Percentiles rank a stretch among this genome's conserved stretches.
phyloP scores from a whole-genome alignment of 1,139 yeast genomes.

The Kluyveromyces sp. region DNA sequence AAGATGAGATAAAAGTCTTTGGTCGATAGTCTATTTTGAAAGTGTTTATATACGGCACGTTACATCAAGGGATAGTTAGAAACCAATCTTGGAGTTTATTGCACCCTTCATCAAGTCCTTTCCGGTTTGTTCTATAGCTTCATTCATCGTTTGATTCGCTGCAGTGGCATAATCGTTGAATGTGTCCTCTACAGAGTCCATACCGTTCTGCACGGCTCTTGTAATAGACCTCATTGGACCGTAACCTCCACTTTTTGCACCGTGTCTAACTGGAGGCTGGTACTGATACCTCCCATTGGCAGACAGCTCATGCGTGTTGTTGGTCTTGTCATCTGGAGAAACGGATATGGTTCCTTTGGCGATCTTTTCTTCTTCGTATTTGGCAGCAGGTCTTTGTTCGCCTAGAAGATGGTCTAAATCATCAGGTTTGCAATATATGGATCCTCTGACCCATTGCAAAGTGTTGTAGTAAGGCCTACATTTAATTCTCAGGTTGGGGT shows the following conservation, averaged over 20 bases:
- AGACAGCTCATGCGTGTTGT: slow-evolving; percentile 11
- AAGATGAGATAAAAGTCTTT: background rate
- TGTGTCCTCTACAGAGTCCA: slow-evolving; percentile 49
- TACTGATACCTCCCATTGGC: slow-evolving; percentile 35
- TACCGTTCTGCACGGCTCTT: slow-evolving; percentile 45
- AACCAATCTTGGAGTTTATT: slow-evolving; percentile 24
- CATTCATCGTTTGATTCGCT: slow-evolving; percentile 49
- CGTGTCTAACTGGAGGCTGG: slow-evolving; percentile 43
- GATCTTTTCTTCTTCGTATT: slow-evolving; percentile 48
- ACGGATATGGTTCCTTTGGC: slow-evolving; percentile 50
- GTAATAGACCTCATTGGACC: slow-evolving; percentile 37
- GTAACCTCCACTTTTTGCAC: slow-evolving; percentile 32
- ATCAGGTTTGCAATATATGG: slow-evolving; percentile 47
- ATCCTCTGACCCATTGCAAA: slow-evolving; percentile 83
- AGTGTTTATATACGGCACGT: too few species aligned
- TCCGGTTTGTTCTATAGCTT: slow-evolving; percentile 45
- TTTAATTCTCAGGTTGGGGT: slow-evolving; percentile 57
- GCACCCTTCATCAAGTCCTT: slow-evolving; percentile 47
- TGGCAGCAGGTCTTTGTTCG: slow-evolving; percentile 48
- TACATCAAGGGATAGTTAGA: slow-evolving; percentile 7
- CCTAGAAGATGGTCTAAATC: slow-evolving; percentile 56
- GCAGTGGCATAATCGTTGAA: slow-evolving; percentile 52
- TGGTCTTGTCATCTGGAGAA: slow-evolving; percentile 17
- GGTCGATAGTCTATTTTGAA: too few species aligned
- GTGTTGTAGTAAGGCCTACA: slow-evolving; percentile 76